Base-by-base conservation (phyloP, 345 rosid species). In the Salix suchowensis region DNA sequence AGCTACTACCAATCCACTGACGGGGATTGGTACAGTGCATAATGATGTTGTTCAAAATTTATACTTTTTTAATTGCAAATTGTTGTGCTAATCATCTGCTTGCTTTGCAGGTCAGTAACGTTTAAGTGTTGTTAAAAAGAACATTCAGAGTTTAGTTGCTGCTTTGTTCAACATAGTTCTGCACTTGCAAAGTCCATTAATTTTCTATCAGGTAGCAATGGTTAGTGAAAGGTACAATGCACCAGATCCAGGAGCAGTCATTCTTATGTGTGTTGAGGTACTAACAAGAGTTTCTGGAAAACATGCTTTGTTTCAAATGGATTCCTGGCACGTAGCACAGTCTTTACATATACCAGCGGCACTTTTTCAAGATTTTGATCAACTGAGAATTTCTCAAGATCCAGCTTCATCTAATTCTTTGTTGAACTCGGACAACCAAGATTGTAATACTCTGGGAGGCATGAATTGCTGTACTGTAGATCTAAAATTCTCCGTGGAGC, bases 211-310 rank as follows among this genome's bases (percentile, higher is more conserved):
- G 72, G 80, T 71, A 66, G 67, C 67, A 71, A 75, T 61, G 68
- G 66, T 82, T 71, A 62, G 70, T 61, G 77, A 75, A 19, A 65
- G 78, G 71, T 81, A 69, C 78, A 74, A 54, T 78, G 79, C 70
- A 78, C 94, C 97, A 26, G 97, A 94, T 89, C 84, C 93, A 39
- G 98, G 98, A 81, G 86, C 94, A 19, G 92, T 90, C 74, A 85
- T 92, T 82, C 95, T 93, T 74, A 92, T 92, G 97, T 91, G 94
- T 84, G 87, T 91, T 78, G 94, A 91, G 88, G 92, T 93, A 37
- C 85, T 96, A 81, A 90, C 89, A 71, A 89, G 93, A 88, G 77
- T 91, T 80, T 89, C 88, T 74, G 95, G 91, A 78, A 93, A 92
- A 80, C 90, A 78, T 72, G 87, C 88, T 70, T 75, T 87, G 76